phyloP scores from a whole-genome alignment of 2,329 filamentous ascomycete species.

The Microsporum audouinii region DNA sequence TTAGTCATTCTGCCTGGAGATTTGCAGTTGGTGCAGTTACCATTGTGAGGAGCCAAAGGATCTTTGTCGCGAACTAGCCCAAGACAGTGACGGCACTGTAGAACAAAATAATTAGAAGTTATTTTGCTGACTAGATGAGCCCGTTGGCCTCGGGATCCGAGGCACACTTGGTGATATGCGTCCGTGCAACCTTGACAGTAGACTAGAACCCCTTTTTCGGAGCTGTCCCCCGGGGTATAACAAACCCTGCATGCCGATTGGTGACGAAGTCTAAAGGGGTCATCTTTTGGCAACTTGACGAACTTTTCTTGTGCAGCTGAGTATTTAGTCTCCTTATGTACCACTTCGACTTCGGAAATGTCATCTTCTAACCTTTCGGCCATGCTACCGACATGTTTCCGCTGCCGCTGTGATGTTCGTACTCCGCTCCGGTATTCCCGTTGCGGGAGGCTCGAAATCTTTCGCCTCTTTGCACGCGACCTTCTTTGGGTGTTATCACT shows the following conservation, averaged over 20 bases:
- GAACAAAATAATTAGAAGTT: constrained; percentile 60
- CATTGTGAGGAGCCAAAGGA: constrained; percentile 53
- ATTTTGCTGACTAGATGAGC: constrained; percentile 91
- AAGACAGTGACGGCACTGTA: constrained; percentile 84
- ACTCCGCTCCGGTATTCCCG: constrained; percentile 2
- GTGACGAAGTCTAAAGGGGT: constrained; percentile 61
- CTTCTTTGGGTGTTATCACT: background rate
- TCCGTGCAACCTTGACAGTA: constrained; percentile 85
- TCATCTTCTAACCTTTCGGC: constrained; percentile 42
- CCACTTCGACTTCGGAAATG: constrained; percentile 20
- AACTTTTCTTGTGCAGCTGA: constrained; percentile 62
- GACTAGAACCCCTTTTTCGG: constrained; percentile 58
- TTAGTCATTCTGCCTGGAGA: constrained; percentile 55
- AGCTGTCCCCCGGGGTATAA: constrained; percentile 36
- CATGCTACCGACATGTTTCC: constrained; percentile 25
- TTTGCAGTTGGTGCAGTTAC: constrained; percentile 60
- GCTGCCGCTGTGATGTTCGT: constrained; percentile 8
- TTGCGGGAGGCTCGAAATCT: background rate
- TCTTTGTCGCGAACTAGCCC: constrained; percentile 59
- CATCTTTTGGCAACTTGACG: constrained; percentile 46
- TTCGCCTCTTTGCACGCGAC: background rate
- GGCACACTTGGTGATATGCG: constrained; percentile 70
- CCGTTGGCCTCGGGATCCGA: constrained; percentile 59
- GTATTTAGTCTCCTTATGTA: constrained; percentile 11
- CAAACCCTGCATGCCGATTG: constrained; percentile 63